Conservation (phyloP, 1,284 basidiomycete species). For the Fomitopsis pinicola region DNA sequence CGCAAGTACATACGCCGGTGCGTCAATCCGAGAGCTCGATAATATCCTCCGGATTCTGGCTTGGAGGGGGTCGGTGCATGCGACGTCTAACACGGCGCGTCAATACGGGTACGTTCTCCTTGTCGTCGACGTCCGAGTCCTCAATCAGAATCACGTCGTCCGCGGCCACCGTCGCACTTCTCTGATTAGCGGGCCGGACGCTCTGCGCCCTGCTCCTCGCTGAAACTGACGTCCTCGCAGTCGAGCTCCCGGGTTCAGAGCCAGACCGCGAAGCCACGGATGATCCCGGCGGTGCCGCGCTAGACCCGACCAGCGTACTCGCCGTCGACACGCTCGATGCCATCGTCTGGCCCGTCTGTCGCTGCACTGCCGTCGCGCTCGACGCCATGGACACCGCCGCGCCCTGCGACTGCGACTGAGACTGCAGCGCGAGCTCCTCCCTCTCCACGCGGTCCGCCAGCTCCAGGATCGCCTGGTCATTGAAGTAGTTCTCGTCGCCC, state of each 20-base stretch:
- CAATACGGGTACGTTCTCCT: constrained; percentile 57
- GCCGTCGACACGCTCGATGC: neutral
- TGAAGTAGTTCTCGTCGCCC: constrained; percentile 23
- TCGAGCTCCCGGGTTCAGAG: neutral
- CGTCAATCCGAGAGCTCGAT: constrained; percentile 22
- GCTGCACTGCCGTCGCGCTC: neutral
- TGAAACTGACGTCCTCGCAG: neutral
- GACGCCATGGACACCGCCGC: constrained; percentile 4
- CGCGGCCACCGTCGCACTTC: constrained; percentile 12
- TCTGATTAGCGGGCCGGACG: neutral
- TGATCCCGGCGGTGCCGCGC: neutral
- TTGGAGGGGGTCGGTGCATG: constrained; percentile 9
- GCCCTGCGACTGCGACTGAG: constrained; percentile 1
- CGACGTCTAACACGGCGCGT: constrained; percentile 49
- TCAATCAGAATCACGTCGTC: constrained; percentile 33
- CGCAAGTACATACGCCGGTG: neutral
- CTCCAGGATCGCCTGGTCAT: constrained; percentile 35
- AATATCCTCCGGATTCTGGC: constrained; percentile 11
- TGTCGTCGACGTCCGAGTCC: constrained; percentile 51
- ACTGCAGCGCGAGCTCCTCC: constrained; percentile 16
- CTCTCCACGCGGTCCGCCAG: constrained; percentile 35
- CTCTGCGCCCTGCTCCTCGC: neutral
- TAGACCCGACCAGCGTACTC: neutral
- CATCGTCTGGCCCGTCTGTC: neutral
- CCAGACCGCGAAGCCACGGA: constrained; percentile 3